Evolutionary conservation across 2,329 filamentous ascomycete species (phyloP).

Genomic region (Aspergillus pseudoterreus): DNA sequence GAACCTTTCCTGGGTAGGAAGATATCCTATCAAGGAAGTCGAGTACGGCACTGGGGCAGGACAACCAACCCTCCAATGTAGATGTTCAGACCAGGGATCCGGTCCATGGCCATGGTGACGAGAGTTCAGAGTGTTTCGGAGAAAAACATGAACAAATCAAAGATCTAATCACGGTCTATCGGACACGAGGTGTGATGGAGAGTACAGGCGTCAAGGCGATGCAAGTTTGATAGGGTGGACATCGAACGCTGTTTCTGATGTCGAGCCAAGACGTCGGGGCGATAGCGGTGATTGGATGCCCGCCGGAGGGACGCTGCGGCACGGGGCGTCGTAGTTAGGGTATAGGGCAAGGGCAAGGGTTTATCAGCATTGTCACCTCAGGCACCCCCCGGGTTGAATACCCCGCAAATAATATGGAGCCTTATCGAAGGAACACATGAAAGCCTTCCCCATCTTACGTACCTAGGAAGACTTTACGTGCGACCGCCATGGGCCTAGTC

Average conservation of each 20-base stretch:
- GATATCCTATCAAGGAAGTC: background rate
- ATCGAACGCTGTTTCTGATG: background rate
- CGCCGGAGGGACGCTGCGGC: background rate
- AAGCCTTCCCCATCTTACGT: background rate
- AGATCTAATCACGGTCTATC: too few species aligned
- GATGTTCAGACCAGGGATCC: slow-evolving; percentile 66
- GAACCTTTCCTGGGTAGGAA: background rate
- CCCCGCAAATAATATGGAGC: too few species aligned
- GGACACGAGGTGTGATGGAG: background rate
- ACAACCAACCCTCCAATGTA: slow-evolving; percentile 70
- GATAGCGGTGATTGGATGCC: slow-evolving; percentile 9
- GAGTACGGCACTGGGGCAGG: slow-evolving; percentile 4
- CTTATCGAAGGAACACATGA: too few species aligned
- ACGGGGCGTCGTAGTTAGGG: slow-evolving; percentile 8
- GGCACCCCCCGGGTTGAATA: slow-evolving; percentile 1
- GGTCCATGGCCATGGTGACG: slow-evolving; percentile 50
- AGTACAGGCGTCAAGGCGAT: background rate
- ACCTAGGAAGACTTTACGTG: background rate
- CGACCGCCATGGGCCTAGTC: background rate
- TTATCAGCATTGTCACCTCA: slow-evolving; percentile 3
- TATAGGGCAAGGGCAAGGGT: slow-evolving; percentile 18
- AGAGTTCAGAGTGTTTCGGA: background rate
- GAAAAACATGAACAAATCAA: background rate
- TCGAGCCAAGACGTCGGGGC: background rate
- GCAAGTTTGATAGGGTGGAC: background rate